These are phyloP conservation scores for Arachnopeziza araneosa DNA, from an alignment of 2,329 filamentous ascomycete genomes.

Conservation along the genomic window DNA sequence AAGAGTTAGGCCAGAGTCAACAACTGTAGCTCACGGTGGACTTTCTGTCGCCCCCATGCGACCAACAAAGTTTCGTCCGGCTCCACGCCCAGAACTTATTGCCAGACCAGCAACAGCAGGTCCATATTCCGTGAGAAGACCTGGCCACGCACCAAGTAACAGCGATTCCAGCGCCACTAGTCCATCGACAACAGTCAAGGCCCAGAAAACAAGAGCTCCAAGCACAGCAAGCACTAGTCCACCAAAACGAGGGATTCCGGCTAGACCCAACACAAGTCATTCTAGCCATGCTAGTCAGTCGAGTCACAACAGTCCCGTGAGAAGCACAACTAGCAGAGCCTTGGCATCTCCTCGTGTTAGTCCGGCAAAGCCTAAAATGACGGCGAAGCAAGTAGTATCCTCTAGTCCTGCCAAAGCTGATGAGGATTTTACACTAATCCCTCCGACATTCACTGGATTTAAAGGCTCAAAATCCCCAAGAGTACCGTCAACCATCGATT, in stretches of 20 bases:
- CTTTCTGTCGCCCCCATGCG: slow-evolving; percentile 61
- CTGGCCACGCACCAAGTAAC: slow-evolving; percentile 25
- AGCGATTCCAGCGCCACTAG: slow-evolving; percentile 26
- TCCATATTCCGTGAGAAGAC: slow-evolving; percentile 54
- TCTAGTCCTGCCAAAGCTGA: slow-evolving; percentile 41
- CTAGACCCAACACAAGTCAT: slow-evolving; percentile 32
- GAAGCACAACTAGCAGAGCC: slow-evolving; percentile 24
- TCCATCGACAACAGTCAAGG: slow-evolving; percentile 31
- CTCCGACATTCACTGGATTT: slow-evolving; percentile 41
- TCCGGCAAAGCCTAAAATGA: slow-evolving; percentile 16
- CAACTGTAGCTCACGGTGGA: slow-evolving; percentile 41
- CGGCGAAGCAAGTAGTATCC: neutral
- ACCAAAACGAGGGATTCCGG: slow-evolving; percentile 24
- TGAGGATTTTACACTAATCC: slow-evolving; percentile 49
- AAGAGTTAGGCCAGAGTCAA: slow-evolving; percentile 39
- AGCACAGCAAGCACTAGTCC: slow-evolving; percentile 42
- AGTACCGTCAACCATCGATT: slow-evolving; percentile 33
- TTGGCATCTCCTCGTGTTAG: slow-evolving; percentile 19
- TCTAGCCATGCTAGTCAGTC: slow-evolving; percentile 29
- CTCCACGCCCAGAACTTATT: slow-evolving; percentile 48
- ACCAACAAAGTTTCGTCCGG: slow-evolving; percentile 41
- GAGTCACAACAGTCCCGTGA: slow-evolving; percentile 39
- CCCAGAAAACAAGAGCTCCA: slow-evolving; percentile 42
- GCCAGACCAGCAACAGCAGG: slow-evolving; percentile 59
- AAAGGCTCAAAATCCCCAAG: slow-evolving; percentile 25